Conservation (phyloP, 148 eudicot genomes). For the Chenopodium formosanum region DNA sequence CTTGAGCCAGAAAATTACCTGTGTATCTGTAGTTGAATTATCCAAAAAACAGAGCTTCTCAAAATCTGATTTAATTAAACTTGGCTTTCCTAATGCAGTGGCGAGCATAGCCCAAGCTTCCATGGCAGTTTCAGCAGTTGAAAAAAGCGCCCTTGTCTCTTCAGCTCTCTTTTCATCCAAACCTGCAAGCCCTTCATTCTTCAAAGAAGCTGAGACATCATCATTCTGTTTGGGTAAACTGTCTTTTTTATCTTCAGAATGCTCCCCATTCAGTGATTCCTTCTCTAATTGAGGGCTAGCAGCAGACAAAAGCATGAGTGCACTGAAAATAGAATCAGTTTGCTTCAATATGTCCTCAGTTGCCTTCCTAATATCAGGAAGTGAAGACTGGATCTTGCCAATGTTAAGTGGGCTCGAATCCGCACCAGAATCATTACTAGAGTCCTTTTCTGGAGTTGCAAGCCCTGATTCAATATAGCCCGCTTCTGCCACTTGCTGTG, state of each 20-base stretch:
- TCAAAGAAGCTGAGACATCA: conserved; percentile 28
- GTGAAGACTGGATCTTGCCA: conserved; percentile 48
- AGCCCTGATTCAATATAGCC: conserved; percentile 88
- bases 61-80: conserved; percentile 89
- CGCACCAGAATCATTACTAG: conserved; percentile 27
- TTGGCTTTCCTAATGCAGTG: conserved; percentile 82
- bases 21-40: conserved; percentile 86
- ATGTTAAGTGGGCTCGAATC: conserved; percentile 28
- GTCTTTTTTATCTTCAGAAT: conserved; percentile 36
- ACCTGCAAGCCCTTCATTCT: conserved; percentile 26
- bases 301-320: conserved; percentile 80
- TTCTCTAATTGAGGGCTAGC: conserved; percentile 58
- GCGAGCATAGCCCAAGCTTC: conserved; percentile 99
- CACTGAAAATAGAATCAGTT: conserved; percentile 88
- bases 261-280: conserved; percentile 41
- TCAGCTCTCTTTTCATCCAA: conserved; percentile 69
- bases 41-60: conserved; percentile 94
- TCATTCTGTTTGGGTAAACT: conserved; percentile 32
- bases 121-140: conserved; percentile 98
- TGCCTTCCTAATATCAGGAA: conserved; percentile 78
- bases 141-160: conserved; percentile 86
- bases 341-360: conserved; percentile 78
- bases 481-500: conserved; percentile 67
- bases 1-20: conserved; percentile 41
- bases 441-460: conserved; percentile 55